Evolutionary conservation across 768 basidiomycete genomes (phyloP).

Genomic region (Termitomyces sp.): DNA sequence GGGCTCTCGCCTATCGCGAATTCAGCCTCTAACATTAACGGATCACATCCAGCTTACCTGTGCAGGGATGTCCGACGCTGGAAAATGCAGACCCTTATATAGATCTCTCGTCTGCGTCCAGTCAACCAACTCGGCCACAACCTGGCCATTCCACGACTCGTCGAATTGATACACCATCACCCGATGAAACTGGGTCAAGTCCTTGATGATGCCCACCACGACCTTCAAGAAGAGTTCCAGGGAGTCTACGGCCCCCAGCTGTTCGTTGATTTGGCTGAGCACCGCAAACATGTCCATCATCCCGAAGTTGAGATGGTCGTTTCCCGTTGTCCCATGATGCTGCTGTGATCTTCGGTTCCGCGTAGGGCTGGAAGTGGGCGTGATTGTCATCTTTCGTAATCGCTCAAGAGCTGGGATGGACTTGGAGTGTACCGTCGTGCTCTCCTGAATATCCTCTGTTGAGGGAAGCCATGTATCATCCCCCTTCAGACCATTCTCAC

Average conservation of each 20-base stretch:
- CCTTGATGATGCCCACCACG: constrained; percentile 68
- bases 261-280: constrained; percentile 79
- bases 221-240: constrained; percentile 71
- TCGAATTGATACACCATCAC: constrained; percentile 84
- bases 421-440: constrained; percentile 65
- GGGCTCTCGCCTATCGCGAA: constrained; percentile 51
- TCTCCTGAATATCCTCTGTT: constrained; percentile 63
- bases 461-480: constrained; percentile 41
- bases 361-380: constrained; percentile 13
- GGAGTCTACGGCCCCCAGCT: constrained; percentile 64
- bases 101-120: constrained; percentile 73
- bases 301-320: constrained; percentile 34
- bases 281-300: constrained; percentile 84
- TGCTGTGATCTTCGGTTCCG: constrained; percentile 11
- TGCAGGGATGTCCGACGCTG: constrained; percentile 65
- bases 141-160: constrained; percentile 75
- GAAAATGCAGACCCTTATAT: constrained; percentile 71
- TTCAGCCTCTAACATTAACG: background rate
- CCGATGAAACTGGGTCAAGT: constrained; percentile 79
- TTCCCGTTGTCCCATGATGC: constrained; percentile 17
- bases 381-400: constrained; percentile 47
- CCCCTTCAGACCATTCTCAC: constrained; percentile 11
- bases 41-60: constrained; percentile 38
- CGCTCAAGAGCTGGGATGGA: constrained; percentile 72
- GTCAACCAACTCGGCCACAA: constrained; percentile 79